Evolutionary conservation across 2,329 filamentous ascomycete species (phyloP).

Genomic region (Plenodomus biglobosus): DNA sequence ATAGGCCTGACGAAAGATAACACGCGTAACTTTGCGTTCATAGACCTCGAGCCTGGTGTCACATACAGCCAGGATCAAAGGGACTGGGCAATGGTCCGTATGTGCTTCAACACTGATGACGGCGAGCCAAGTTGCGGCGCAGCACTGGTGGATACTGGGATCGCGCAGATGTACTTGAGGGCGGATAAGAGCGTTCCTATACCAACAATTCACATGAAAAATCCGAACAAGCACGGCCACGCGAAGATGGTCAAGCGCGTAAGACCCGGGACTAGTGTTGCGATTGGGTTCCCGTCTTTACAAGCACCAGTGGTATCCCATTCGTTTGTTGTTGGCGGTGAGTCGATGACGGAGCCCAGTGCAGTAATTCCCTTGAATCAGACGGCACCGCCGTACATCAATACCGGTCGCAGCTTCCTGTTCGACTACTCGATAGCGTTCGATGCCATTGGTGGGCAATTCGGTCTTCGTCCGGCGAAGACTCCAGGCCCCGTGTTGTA

Average conservation of each 20-base stretch:
- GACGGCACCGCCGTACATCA: conserved; percentile 30
- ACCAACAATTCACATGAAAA: conserved; percentile 33
- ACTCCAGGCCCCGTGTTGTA: conserved; percentile 19
- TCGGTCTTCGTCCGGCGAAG: conserved; percentile 33
- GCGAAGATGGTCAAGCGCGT: conserved; percentile 34
- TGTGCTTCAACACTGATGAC: conserved; percentile 35
- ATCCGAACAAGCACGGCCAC: conserved; percentile 33
- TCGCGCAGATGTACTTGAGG: conserved; percentile 41
- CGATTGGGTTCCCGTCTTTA: conserved; percentile 27
- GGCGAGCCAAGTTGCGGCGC: conserved; percentile 24
- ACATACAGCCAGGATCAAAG: conserved; percentile 31
- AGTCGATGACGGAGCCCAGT: conserved; percentile 26
- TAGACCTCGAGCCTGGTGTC: conserved; percentile 28
- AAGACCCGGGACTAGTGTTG: conserved; percentile 32
- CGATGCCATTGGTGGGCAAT: conserved; percentile 36
- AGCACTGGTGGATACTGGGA: conserved; percentile 38
- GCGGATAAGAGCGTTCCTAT: conserved; percentile 29
- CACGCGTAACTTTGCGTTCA: conserved; percentile 25
- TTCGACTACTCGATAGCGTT: conserved; percentile 39
- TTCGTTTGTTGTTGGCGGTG: conserved; percentile 31
- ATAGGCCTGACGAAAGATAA: conserved; percentile 33
- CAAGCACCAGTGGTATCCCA: conserved; percentile 22
- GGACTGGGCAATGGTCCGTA: conserved; percentile 40
- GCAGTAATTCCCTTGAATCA: conserved; percentile 32
- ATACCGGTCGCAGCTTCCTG: conserved; percentile 40